Evolutionary conservation across 129 eudicot species (phyloP).

Genomic region (Sambucus nigra): DNA sequence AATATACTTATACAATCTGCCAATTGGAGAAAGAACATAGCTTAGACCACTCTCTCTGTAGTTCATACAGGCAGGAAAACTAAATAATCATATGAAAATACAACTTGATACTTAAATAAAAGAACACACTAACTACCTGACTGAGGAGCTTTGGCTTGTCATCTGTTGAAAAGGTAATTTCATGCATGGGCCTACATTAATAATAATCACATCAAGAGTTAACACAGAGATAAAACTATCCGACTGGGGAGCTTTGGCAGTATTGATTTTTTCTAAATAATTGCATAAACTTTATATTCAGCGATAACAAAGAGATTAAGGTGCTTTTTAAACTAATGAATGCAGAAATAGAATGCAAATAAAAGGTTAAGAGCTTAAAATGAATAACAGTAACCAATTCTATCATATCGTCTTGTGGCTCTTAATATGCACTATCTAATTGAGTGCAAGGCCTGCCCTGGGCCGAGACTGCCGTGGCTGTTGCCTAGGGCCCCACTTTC

Average conservation of each 20-base stretch:
- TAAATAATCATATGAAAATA: background rate
- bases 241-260: too few species aligned
- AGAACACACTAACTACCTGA: slow-evolving; percentile 53
- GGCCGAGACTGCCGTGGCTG: too few species aligned
- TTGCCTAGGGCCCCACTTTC: too few species aligned
- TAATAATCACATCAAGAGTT: slow-evolving; percentile 15
- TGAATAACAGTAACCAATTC: too few species aligned
- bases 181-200: slow-evolving; percentile 88
- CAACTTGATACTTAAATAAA: background rate
- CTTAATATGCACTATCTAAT: background rate
- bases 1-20: background rate
- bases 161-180: slow-evolving; percentile 84
- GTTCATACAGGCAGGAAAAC: background rate
- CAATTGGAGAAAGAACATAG: background rate
- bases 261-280: background rate
- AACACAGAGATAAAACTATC: slow-evolving; percentile 5
- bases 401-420: background rate
- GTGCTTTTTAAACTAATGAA: background rate
- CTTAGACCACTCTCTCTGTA: background rate
- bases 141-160: slow-evolving; percentile 98
- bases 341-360: background rate
- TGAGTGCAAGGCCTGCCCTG: background rate
- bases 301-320: background rate
- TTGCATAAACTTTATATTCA: background rate
- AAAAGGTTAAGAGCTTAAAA: background rate